Conservation (phyloP, 192 early-diverging fungal genomes). For the Phycomyces nitens region DNA sequence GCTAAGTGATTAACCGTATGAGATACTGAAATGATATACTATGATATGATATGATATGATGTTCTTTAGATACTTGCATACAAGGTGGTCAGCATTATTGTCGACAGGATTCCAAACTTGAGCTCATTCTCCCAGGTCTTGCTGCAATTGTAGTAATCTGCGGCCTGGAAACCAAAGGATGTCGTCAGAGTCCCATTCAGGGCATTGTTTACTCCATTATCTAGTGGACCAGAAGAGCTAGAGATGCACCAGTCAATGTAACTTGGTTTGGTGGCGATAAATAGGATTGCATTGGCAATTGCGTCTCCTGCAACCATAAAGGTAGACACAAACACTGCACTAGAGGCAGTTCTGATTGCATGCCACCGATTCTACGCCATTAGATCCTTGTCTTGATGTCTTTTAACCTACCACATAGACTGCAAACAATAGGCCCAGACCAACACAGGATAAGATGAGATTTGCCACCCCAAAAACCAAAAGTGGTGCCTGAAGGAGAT, state of each 20-base stretch:
- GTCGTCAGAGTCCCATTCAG: background rate
- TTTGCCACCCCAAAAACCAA: constrained; percentile 15
- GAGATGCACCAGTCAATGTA: constrained; percentile 14
- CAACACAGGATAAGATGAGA: constrained; percentile 12
- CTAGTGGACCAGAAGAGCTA: constrained; percentile 3
- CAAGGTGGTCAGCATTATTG: constrained; percentile 26
- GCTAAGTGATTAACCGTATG: background rate
- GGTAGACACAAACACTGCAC: constrained; percentile 21
- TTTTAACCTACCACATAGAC: background rate
- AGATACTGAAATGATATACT: background rate
- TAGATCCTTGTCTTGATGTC: background rate
- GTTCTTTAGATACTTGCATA: constrained; percentile 24
- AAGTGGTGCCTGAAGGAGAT: constrained; percentile 1
- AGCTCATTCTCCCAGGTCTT: constrained; percentile 35
- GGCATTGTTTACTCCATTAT: constrained; percentile 2
- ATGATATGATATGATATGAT: background rate
- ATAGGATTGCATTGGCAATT: constrained; percentile 33
- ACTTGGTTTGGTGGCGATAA: constrained; percentile 9
- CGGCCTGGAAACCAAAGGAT: constrained; percentile 13
- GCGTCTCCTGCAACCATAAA: constrained; percentile 27
- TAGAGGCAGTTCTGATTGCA: constrained; percentile 11
- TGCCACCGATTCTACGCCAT: constrained; percentile 18
- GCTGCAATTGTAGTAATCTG: constrained; percentile 36
- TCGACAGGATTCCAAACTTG: constrained; percentile 31
- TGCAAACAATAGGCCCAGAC: background rate